Base-by-base conservation (phyloP, 768 basidiomycete genomes). In the Phlebiopsis gigantea region DNA sequence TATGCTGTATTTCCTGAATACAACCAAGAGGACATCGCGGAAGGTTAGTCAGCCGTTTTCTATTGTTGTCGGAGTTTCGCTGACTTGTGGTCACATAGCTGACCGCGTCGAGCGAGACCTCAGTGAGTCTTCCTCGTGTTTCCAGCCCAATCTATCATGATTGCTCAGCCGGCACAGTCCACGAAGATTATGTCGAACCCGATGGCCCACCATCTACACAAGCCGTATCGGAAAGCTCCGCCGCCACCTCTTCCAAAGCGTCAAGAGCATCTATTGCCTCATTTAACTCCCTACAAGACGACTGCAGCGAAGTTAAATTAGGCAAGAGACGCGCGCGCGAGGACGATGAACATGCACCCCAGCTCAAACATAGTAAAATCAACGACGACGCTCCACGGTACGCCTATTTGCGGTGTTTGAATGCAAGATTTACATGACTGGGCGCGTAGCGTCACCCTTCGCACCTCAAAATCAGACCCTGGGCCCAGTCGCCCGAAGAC, bases 201-300 rank as follows among this genome's bases (percentile, higher is more conserved):
- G 49, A 51, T 29, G 47, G 47, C 7, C 48, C 50, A 1, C 50
- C 50, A 41, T 17, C 50, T 17, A 51, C 34, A n/a, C 50, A 51
- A 41, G 31, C 31, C 19, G 25, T 30, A 12, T 6, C 21, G 9
- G 34, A 22, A 29, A 39, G 19, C 21, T 51, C 50, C 5, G 24
- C 2, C 2, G 5, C 30, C 5, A 34, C 30, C n/a, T 51, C 50
- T 5, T 22, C n/a, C 14, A 5, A 21, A n/a, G 24, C 29, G 5
- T 41, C 34, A 21, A 22, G 19, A 24, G 24, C 50, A 17, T 51
- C 34, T 21, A 24, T 51, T 22, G 22, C 17, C 21, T 51, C 34
- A 5, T 9, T 12, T 21, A 21, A 21, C 12, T 39, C 50, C 2
- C 30, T 51, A 21, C 50, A 5, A 3, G 7, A 8, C 30, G 34